Evolutionary conservation across 2,329 filamentous ascomycete species (phyloP), one percentile per base, ranked within the genome.

Genomic region (Fusarium subtropicale): DNA sequence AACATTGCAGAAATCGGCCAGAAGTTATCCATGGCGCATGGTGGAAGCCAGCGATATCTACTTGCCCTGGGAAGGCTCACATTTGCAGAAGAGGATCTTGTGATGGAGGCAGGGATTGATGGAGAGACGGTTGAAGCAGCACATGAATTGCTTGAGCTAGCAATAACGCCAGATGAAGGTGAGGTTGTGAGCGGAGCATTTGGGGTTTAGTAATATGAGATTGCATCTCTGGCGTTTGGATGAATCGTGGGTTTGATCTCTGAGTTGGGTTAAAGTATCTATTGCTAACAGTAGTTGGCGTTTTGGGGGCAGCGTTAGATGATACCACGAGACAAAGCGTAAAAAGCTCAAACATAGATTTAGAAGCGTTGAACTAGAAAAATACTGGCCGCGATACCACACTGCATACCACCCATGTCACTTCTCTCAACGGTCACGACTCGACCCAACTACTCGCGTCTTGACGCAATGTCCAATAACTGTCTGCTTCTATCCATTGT

Each of bases 61-160:
- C 87, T 97, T 12, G 89, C 89, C 3, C 82, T 99, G 45, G 94
- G 93, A 0, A 83, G 95, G 42, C 81, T 98, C n/a, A 93, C 92
- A 0, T 97, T 97, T 77, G 90, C 89, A 8, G 88, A 90, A 51
- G 93, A 97, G 65, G 91, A 93, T 31, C 79, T 92, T 11, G 86
- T 96, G 13, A 84, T 97, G 30, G 94, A 97, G 79, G 83, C 85
- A 2, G 90, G 90, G 1, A 91, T 97, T 55, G 91, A 92, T 36
- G 87, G 91, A 30, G 92, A 93, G 68, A 92, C 93, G 1, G 88
- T 91, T 2, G 92, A 95, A 68, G 89, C 91, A 79, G 95, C 96
- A 5, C 90, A 95, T 72, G 89, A 92, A 74, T 83, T 99, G 66
- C 79, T 98, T 39, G 93, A 97, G 76, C 84, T 93, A 64, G 88